Evolutionary conservation across 2,329 filamentous ascomycete genomes (phyloP), one percentile per base, ranked within the genome.

Genomic region (Curvularia hawaiiensis): DNA sequence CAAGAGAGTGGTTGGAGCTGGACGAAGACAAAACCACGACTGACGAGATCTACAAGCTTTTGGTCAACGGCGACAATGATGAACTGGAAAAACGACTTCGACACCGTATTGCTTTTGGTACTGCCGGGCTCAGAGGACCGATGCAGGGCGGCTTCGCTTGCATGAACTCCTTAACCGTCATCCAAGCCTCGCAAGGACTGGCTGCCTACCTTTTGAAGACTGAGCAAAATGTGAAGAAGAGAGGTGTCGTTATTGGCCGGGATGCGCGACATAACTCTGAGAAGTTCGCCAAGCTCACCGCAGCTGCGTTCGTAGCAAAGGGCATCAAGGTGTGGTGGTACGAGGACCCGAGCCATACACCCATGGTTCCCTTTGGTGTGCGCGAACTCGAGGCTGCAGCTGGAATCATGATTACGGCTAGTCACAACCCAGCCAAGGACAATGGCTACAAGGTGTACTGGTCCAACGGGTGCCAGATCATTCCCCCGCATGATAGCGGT

Each of bases 371-470:
- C 1, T 89, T 87, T 69, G 82, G 83, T 3, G 83, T 89, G 31
- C 78, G 77, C 7, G 73, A 82, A 53, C 77, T 85, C 53, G 73
- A 77, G 38, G 84, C 85, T 31, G 81, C 79, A 4, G 86, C 84
- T 43, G 86, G 86, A 20, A 78, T 89, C 30, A 88, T 89, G 85
- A 81, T 89, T 38, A 89, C 86, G 14, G 86, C 86, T 31, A 87
- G 84, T 66, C 85, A 88, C 72, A 88, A 89, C 63, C 85, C 86
- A 14, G 82, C 84, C 45, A 78, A 83, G 63, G 85, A 88, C 68
- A 88, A 88, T 67, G 86, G 86, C 20, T 88, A 88, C 75, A 89
- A 89, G 75, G 86, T 89, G 9, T 89, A 88, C 75, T 87, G 84
- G 78, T 79, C 78, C 16, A 88, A 88, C 66, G 86, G 85, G 2